Conservation (phyloP, 352 stramenopile species). For the Peronospora farinosa region DNA sequence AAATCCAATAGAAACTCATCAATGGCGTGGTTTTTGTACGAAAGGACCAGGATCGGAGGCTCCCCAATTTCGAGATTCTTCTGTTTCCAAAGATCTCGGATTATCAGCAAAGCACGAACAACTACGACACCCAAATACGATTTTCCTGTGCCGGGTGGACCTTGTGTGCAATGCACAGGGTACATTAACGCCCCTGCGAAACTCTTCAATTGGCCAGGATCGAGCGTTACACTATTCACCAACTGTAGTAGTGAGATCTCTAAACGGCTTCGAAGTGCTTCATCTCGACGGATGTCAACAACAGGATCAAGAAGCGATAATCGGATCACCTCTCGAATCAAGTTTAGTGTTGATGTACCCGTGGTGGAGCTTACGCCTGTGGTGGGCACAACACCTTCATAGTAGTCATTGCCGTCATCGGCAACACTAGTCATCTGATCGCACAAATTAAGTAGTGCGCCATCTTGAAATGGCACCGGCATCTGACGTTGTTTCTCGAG, state of each 20-base stretch:
- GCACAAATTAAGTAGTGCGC: constrained; percentile 62
- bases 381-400: neutral
- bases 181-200: constrained; percentile 70
- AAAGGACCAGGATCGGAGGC: constrained; percentile 68
- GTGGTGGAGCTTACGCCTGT: neutral
- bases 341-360: neutral
- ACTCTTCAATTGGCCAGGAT: constrained; percentile 62
- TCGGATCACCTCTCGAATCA: constrained; percentile 45
- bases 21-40: constrained; percentile 87
- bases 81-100: constrained; percentile 66
- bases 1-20: constrained; percentile 83
- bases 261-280: constrained; percentile 29
- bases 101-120: constrained; percentile 67
- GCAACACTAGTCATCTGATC: constrained; percentile 1
- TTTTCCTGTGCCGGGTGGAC: constrained; percentile 83
- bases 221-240: constrained; percentile 48
- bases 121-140: constrained; percentile 86
- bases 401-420: constrained; percentile 1
- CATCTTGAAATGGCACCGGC: constrained; percentile 68
- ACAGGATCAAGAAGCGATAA: constrained; percentile 65
- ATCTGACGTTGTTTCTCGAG: constrained; percentile 70
- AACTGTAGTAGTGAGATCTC: constrained; percentile 34
- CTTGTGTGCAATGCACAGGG: constrained; percentile 84
- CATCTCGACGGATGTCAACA: constrained; percentile 70
- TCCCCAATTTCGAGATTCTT: constrained; percentile 57